These are phyloP conservation scores for Stromatinia cepivora DNA, from an alignment of 2,329 filamentous ascomycete genomes.

Conservation along the genomic window DNA sequence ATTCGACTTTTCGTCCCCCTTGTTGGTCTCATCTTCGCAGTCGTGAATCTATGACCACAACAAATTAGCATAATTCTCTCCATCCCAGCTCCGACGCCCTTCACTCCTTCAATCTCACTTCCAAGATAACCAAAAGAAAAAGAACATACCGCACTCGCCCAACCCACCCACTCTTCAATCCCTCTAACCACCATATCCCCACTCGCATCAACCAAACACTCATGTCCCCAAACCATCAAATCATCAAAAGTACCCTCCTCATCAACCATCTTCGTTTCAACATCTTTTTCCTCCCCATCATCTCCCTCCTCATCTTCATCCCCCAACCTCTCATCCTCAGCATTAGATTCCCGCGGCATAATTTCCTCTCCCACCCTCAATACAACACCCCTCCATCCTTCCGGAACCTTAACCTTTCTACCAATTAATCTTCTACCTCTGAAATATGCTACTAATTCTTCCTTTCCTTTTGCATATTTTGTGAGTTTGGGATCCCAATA, in stretches of 20 bases:
- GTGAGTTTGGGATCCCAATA: slow-evolving; percentile 16
- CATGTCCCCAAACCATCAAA: slow-evolving; percentile 83
- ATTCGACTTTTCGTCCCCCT: neutral
- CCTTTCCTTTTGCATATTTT: neutral
- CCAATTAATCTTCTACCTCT: slow-evolving; percentile 15
- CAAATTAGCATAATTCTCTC: neutral
- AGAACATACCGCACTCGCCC: slow-evolving; percentile 62
- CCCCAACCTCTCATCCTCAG: neutral
- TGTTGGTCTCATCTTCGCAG: neutral
- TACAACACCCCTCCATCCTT: slow-evolving; percentile 11
- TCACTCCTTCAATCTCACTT: too few species aligned
- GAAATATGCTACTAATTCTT: slow-evolving; percentile 17
- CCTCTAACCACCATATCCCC: slow-evolving; percentile 72
- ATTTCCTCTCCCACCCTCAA: slow-evolving; percentile 2
- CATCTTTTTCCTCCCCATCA: slow-evolving; percentile 49
- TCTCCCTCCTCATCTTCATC: slow-evolving; percentile 37
- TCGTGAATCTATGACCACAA: slow-evolving; percentile 9
- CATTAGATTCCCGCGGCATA: neutral
- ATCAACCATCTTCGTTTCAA: slow-evolving; percentile 59
- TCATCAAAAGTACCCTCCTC: slow-evolving; percentile 69
- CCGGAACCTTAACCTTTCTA: slow-evolving; percentile 26
- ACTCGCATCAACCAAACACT: slow-evolving; percentile 59
- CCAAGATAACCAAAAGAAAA: neutral
- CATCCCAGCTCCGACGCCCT: too few species aligned
- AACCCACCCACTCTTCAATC: slow-evolving; percentile 76